Evolutionary conservation across 2,329 filamentous ascomycete species (phyloP), one percentile per base, ranked within the genome.

Genomic region (Raffaelea deltoideospora): DNA sequence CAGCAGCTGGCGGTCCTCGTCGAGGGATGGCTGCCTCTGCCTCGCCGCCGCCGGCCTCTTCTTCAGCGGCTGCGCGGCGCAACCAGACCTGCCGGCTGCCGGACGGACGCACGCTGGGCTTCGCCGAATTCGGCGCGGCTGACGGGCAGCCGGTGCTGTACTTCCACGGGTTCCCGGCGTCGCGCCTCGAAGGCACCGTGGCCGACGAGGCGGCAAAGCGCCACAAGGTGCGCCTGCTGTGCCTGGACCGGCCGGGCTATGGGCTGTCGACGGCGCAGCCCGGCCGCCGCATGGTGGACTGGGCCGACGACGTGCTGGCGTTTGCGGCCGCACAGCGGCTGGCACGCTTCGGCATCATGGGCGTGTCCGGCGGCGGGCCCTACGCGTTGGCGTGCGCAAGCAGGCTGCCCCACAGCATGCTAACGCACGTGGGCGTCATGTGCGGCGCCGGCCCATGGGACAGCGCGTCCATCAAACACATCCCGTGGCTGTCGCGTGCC

Each of bases 91-190:
- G 60, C 37, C 50, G 34, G 3, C 53, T 64, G 5, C 52, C 57
- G 1, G 57, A 61, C 40, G 58, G 60, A 5, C 57, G 61, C 3
- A 45, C 40, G 2, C 48, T 65, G 5, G 59, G 59, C 2, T 65
- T 55, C 26, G 54, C 58, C 2, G 54, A 61, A 35, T 60, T 55
- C 31, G 61, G 61, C 9, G 30, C 41, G 2, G 41, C 47, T 0
- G 42, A 40, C 4, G 55, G 54, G 5, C 43, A 48, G 5, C 54
- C 56, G 0, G 37, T 61, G 2, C 43, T 65, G 21, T 60, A 55
- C 44, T 59, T 63, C 35, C 62, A 65, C 42, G 61, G 60, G 9
- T 59, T 55, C 36, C 61, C 60, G 0, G 52, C 53, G 1, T 61
- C 55, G 4, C 59, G 60, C 5, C 45, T 61, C 10, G 61, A 64